Conservation (phyloP, 371 early-diverging fungal species). For the Mucor saturninus region DNA sequence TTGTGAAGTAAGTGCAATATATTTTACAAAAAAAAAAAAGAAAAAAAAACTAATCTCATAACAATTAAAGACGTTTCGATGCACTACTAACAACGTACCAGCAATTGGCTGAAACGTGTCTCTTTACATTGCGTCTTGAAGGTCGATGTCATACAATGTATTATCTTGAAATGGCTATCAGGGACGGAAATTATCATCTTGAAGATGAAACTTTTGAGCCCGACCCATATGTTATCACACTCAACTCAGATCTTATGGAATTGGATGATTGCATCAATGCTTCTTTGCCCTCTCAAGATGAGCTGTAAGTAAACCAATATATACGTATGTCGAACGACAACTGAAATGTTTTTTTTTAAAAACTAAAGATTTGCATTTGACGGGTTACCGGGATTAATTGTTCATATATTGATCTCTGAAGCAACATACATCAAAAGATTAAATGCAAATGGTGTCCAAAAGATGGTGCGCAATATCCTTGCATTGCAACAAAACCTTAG, state of each 20-base stretch:
- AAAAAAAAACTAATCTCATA: background rate
- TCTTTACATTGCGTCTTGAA: conserved; percentile 85
- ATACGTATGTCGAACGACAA: background rate
- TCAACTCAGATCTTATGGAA: conserved; percentile 80
- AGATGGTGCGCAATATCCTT: conserved; percentile 82
- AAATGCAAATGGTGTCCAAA: conserved; percentile 75
- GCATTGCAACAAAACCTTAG: conserved; percentile 89
- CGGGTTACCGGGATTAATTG: conserved; percentile 79
- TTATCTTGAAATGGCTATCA: conserved; percentile 86
- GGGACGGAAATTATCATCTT: conserved; percentile 84
- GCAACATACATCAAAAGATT: conserved; percentile 73
- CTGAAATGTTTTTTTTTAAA: background rate
- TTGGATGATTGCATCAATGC: conserved; percentile 75
- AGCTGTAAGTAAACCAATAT: conserved; percentile 45
- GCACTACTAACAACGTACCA: conserved; percentile 65
- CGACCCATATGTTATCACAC: conserved; percentile 82
- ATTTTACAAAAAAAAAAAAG: background rate
- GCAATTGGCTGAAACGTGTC: conserved; percentile 76
- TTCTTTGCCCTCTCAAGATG: conserved; percentile 68
- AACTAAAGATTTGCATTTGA: conserved; percentile 77
- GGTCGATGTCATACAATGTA: conserved; percentile 87
- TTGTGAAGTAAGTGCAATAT: conserved; percentile 33
- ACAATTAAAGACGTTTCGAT: conserved; percentile 51
- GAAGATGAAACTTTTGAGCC: conserved; percentile 81
- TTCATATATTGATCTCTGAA: conserved; percentile 72